Conservation (phyloP, 495 filamentous ascomycete genomes). For the Tuber calosporum region DNA sequence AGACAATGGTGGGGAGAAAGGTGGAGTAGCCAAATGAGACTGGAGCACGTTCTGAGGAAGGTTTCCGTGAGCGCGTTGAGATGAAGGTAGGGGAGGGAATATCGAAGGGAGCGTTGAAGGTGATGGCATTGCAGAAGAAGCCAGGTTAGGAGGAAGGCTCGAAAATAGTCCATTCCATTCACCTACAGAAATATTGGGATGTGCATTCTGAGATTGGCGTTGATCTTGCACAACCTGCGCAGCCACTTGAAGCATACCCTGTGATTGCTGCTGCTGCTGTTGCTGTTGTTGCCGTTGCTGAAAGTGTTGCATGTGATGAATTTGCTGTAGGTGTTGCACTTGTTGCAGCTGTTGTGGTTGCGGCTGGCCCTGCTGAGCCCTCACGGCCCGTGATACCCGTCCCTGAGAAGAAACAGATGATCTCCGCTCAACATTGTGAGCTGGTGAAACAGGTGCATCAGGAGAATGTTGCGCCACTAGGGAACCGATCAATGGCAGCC, state of each 20-base stretch:
- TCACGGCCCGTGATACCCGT: background rate
- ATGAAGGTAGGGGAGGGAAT: background rate
- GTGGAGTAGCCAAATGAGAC: slow-evolving; percentile 33
- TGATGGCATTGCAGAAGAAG: background rate
- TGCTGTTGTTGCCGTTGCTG: slow-evolving; percentile 12
- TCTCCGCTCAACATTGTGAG: background rate
- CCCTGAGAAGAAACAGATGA: background rate
- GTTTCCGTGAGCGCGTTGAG: slow-evolving; percentile 12
- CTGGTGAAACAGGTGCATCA: background rate
- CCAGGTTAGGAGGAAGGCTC: background rate
- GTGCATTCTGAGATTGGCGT: slow-evolving; percentile 4
- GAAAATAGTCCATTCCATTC: background rate
- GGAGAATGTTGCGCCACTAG: background rate
- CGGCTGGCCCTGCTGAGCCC: background rate
- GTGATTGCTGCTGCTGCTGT: slow-evolving; percentile 18
- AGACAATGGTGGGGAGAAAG: slow-evolving; percentile 20
- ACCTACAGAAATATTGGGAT: background rate
- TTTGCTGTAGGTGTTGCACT: background rate
- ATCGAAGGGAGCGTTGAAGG: background rate
- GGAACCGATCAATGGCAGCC: background rate
- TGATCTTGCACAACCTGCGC: background rate
- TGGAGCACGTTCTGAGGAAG: slow-evolving; percentile 30
- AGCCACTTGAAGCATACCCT: background rate
- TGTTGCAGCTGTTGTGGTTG: background rate
- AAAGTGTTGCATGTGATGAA: background rate